phyloP scores from a whole-genome alignment of 1,139 yeast species.

The Candida frijolesensis region DNA sequence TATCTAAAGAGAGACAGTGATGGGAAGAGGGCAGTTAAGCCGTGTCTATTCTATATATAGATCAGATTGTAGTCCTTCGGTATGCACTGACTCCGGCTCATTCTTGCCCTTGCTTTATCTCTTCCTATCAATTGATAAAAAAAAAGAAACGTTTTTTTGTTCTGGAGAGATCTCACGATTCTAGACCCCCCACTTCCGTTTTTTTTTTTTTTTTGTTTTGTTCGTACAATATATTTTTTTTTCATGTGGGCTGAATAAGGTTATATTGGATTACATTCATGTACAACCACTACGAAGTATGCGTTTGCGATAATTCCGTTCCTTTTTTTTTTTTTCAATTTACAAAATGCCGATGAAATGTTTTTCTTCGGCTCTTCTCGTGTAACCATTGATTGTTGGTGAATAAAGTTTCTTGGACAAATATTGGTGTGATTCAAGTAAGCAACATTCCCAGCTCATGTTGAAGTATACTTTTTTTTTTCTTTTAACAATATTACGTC shows the following conservation, averaged over 20 bases:
- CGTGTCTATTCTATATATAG: not conserved
- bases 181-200: not conserved
- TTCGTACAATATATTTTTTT: not conserved
- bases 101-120: not conserved
- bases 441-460: not conserved
- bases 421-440: not conserved
- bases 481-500: not conserved
- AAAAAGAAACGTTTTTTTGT: not conserved
- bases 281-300: not conserved
- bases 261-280: not conserved
- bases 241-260: not conserved
- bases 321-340: not conserved
- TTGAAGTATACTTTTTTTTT: not conserved
- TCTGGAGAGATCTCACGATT: not conserved
- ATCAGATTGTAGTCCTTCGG: not conserved
- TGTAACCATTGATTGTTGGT: too few species aligned
- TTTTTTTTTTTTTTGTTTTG: not conserved
- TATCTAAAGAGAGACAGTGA: not conserved
- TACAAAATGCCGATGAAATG: not conserved
- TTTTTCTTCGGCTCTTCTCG: not conserved
- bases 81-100: not conserved
- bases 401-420: too few species aligned
- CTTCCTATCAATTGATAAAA: not conserved
- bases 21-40: not conserved
- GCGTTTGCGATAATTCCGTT: not conserved